Conservation (phyloP, 768 basidiomycete species). For the Naganishia kalamii region DNA sequence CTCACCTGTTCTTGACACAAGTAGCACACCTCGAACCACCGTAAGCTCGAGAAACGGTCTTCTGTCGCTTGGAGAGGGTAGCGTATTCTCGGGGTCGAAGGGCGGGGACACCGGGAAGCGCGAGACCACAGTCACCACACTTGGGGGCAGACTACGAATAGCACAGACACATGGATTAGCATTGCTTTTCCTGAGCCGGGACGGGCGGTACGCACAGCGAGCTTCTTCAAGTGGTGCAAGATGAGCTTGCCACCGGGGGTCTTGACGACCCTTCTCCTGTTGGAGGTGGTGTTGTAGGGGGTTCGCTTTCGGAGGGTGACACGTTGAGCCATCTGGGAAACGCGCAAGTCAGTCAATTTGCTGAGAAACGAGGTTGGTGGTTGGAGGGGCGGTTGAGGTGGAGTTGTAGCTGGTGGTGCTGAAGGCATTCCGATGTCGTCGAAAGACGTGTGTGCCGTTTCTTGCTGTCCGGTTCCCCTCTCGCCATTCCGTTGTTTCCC, state of each 20-base stretch:
- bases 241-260: conserved; percentile 97
- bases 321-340: conserved; percentile 80
- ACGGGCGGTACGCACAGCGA: conserved; percentile 51
- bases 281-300: conserved; percentile 93
- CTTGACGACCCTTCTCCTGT: conserved; percentile 89
- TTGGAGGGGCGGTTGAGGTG: not conserved
- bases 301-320: conserved; percentile 98
- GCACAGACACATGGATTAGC: not conserved
- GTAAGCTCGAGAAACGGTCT: conserved; percentile 92
- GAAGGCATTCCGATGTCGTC: not conserved
- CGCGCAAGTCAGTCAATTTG: not conserved
- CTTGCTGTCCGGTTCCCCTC: not conserved
- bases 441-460: not conserved
- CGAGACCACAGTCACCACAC: conserved; percentile 96
- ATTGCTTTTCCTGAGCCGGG: not conserved
- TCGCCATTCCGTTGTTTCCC: too few species aligned
- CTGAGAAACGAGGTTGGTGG: not conserved
- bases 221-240: conserved; percentile 97
- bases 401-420: not conserved
- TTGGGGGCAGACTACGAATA: conserved; percentile 62
- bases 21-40: conserved; percentile 94
- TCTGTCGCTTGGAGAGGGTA: conserved; percentile 90
- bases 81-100: conserved; percentile 95
- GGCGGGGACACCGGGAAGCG: conserved; percentile 89
- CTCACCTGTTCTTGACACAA: conserved; percentile 89